Base-by-base conservation (phyloP, 306 rosid genomes). In the Mimosa pudica region DNA sequence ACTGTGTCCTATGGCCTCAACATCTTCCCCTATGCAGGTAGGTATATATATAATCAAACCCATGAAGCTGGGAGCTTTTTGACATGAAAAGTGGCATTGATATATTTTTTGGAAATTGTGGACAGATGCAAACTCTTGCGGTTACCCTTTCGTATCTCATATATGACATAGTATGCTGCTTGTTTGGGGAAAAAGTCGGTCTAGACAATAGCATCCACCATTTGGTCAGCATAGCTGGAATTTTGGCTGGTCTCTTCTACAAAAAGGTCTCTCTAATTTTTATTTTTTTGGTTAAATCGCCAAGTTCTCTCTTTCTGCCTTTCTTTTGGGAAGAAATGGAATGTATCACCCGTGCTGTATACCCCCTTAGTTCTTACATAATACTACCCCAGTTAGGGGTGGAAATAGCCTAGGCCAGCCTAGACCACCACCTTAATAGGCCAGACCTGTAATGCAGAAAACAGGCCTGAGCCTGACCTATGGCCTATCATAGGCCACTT, bases 201-300 rank as follows among this genome's bases (percentile, higher is more conserved):
- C 7, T 83, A 69, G 98, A 95, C 80, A 91, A 91, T 41, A 62
- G 79, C 67, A 80, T 92, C 79, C 98, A 95, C 73, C 98, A 95
- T 86, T 84, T 89, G 75, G 87, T 95, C 45, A 80, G 94, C 89
- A 92, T 95, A 75, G 83, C 88, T 77, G 97, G 98, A 30, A 57
- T 95, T 60, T 85, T 64, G 64, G 93, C 97, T 1, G 94, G 95
- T 73, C 88, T 92, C 16, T 73, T 49, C 79, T 85, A 91, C 84
- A 90, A 86, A 69, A 95, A 84, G 96, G 98, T 95, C 36, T 5
- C 5, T n/a, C 3, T 95, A 17, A 2, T 3, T n/a, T 2, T 30
- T 57, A 8, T 55, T 6, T 55, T 55, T 5, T n/a, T n/a, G 10
- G 7, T n/a, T 57, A 57, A 57, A 72, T 66, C 57, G 57, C 44